Percentiles rank a stretch among this genome's conserved stretches.
Conservation (phyloP, 2,329 filamentous ascomycete species). For the Lachnellula suecica region DNA sequence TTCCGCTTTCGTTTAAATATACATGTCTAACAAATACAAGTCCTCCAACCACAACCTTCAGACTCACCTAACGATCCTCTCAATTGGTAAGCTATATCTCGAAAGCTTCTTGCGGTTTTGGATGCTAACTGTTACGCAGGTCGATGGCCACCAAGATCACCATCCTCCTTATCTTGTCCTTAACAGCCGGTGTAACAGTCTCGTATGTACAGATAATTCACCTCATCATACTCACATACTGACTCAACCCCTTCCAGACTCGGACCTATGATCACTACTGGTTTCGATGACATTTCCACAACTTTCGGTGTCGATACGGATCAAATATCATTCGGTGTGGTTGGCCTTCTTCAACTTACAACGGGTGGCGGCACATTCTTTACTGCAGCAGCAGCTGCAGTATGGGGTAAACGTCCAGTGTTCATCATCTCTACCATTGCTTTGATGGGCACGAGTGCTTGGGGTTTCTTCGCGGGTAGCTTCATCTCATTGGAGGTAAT, state of each 20-base stretch:
- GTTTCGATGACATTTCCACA: conserved; percentile 33
- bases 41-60: conserved; percentile 45
- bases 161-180: conserved; percentile 25
- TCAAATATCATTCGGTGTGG: conserved; percentile 33
- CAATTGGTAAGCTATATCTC: conserved; percentile 43
- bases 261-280: conserved; percentile 41
- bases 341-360: conserved; percentile 38
- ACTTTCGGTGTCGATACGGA: conserved; percentile 39
- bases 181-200: conserved; percentile 29
- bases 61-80: conserved; percentile 53
- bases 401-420: conserved; percentile 30
- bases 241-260: conserved; percentile 26
- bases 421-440: conserved; percentile 33
- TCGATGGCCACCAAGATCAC: conserved; percentile 26
- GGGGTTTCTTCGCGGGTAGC: conserved; percentile 39
- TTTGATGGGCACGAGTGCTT: conserved; percentile 37
- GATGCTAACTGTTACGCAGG: conserved; percentile 10
- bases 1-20: too few relatives aligned
- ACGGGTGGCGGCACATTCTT: conserved; percentile 42
- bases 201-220: conserved; percentile 23
- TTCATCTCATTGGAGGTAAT: conserved; percentile 38
- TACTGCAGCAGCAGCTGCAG: conserved; percentile 39
- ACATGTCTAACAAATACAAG: neutral
- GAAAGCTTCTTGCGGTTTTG: neutral
- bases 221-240: conserved; percentile 14